Percentiles rank a stretch among this genome's conserved stretches.
phyloP scores from a whole-genome alignment of 306 rosid genomes.

The Carpinus viminea region DNA sequence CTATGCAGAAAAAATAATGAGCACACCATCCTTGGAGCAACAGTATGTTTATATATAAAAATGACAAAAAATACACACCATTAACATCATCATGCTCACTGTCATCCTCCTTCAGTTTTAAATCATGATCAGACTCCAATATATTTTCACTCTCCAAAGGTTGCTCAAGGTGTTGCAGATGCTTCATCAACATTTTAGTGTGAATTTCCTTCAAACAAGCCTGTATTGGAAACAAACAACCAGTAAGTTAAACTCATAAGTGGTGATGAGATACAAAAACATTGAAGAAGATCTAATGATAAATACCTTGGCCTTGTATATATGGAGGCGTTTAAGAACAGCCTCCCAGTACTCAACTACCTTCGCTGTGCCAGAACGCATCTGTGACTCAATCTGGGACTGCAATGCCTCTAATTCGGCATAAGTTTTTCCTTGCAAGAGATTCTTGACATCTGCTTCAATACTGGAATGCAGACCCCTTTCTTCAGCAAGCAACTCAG shows the following conservation, averaged over 20 bases:
- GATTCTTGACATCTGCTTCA: constrained; percentile 74
- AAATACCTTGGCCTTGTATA: constrained; percentile 93
- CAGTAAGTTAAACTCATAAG: constrained; percentile 18
- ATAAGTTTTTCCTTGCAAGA: constrained; percentile 72
- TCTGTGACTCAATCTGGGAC: constrained; percentile 79
- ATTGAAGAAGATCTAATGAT: constrained; percentile 18
- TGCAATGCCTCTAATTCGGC: constrained; percentile 73
- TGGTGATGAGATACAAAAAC: background rate
- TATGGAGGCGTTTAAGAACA: constrained; percentile 77
- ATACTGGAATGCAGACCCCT: constrained; percentile 93
- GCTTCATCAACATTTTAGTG: constrained; percentile 76
- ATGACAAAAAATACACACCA: constrained; percentile 42
- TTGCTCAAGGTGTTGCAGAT: constrained; percentile 69
- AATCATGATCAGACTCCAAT: constrained; percentile 38
- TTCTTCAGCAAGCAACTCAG: constrained; percentile 96
- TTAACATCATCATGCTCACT: constrained; percentile 46
- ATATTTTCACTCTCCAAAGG: constrained; percentile 57
- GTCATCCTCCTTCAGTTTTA: constrained; percentile 43
- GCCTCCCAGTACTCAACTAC: constrained; percentile 97
- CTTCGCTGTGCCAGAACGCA: constrained; percentile 95
- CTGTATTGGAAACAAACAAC: constrained; percentile 44
- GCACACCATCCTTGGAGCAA: background rate
- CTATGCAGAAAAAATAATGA: constrained; percentile 33
- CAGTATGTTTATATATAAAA: background rate
- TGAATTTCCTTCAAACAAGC: constrained; percentile 92